Base-by-base conservation (phyloP, 148 eudicot species). In the Camellia granthamiana region DNA sequence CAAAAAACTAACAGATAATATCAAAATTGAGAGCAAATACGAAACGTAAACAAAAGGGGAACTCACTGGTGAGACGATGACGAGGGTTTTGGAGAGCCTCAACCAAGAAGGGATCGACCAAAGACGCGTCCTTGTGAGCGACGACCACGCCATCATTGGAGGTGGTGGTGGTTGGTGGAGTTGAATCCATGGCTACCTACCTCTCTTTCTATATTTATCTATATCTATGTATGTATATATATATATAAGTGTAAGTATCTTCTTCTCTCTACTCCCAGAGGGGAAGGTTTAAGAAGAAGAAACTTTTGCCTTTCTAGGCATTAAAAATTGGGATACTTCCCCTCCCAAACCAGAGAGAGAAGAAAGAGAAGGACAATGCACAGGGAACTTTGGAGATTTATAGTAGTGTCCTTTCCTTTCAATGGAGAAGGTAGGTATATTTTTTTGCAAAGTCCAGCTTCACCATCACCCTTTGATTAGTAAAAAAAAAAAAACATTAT, bases 1-100 rank as follows among this genome's bases (percentile, higher is more conserved):
- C 6, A 7, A n/a, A n/a, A 60, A 21, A 38, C 19, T 7, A 41
- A 73, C 14, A 72, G 19, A 42, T 2, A 44, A 5, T 2, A 18
- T 21, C 14, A 16, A 69, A 44, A 43, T 47, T 52, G 60, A 12
- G 5, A 44, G 52, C 47, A 70, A 18, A 55, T 5, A n/a, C 12
- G 1, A 21, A 46, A n/a, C 47, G 64, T 8, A 47, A 65, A 78
- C n/a, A 42, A 18, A 30, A 72, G 38, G 75, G 38, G 71, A 72
- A 88, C 87, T 84, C 19, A 95, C 98, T 89, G 82, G 98, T 90
- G 41, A 95, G 87, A 78, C 97, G 99, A 82, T 93, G 97, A 79
- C 98, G 94, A 84, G 93, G 95, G 89, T 92, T 93, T 81, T 95
- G 99, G 67, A 93, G 97, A 75, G 97, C 99, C 84, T 95, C 99